Evolutionary conservation across 2,329 filamentous ascomycete genomes (phyloP).

Genomic region (Pseudogymnoascus sp.): DNA sequence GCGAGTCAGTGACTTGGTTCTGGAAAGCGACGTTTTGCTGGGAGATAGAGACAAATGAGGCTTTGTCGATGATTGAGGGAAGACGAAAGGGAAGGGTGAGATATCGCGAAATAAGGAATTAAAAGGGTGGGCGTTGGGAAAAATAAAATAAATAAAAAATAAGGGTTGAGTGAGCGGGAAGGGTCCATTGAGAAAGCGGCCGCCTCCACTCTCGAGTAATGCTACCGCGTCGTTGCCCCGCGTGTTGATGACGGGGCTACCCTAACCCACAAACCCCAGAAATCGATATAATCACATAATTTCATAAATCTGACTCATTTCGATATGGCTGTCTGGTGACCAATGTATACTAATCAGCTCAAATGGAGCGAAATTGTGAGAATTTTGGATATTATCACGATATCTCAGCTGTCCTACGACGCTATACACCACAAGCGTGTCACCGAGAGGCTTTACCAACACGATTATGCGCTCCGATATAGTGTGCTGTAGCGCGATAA

Average conservation of each 20-base stretch:
- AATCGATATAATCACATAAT: not conserved
- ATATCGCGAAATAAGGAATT: not conserved
- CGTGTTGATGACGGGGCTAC: not conserved
- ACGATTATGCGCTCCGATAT: not conserved
- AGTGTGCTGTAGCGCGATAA: not conserved
- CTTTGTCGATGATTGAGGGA: not conserved
- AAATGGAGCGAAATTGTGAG: not conserved
- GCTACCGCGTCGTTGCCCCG: not conserved
- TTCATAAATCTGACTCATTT: not conserved
- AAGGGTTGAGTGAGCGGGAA: not conserved
- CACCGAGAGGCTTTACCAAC: not conserved
- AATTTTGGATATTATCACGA: not conserved
- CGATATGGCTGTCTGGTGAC: not conserved
- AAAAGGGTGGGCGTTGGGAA: not conserved
- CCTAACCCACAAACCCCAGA: slow-evolving; percentile 1
- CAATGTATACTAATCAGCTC: not conserved
- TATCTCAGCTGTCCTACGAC: not conserved
- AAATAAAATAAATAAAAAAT: not conserved
- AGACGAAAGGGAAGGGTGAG: not conserved
- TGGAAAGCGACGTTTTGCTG: not conserved
- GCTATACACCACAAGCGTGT: not conserved
- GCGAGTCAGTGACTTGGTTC: not conserved
- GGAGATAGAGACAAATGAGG: not conserved
- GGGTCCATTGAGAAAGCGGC: not conserved
- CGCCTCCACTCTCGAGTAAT: not conserved